Conservation (phyloP, 345 rosid genomes). For the Aethionema arabicum region DNA sequence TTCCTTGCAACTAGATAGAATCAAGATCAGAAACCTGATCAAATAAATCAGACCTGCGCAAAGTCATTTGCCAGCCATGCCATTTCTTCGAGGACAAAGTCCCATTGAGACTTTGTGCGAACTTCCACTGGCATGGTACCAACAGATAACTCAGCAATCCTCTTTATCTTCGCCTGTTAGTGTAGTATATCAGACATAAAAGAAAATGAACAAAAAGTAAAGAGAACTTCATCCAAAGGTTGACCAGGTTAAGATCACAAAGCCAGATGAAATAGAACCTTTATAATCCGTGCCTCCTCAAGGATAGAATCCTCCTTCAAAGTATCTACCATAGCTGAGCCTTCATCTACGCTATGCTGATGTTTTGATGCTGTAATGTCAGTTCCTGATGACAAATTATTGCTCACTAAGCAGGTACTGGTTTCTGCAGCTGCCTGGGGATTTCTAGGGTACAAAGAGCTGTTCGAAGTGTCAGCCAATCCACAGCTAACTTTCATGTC, state of each 20-base stretch:
- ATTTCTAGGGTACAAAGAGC: constrained; percentile 29
- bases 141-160: constrained; percentile 74
- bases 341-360: constrained; percentile 40
- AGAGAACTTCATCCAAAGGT: constrained; percentile 19
- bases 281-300: constrained; percentile 80
- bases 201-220: constrained; percentile 25
- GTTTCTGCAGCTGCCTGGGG: constrained; percentile 35
- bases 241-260: constrained; percentile 21
- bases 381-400: constrained; percentile 40
- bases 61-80: constrained; percentile 98
- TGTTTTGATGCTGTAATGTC: constrained; percentile 40
- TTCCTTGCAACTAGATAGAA: constrained; percentile 3
- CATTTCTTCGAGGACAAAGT: constrained; percentile 97
- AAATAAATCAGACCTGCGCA: constrained; percentile 70
- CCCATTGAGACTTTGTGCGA: constrained; percentile 75
- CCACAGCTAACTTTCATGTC: constrained; percentile 37
- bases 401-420: constrained; percentile 39
- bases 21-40: constrained; percentile 29
- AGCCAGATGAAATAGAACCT: constrained; percentile 50
- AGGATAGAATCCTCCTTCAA: constrained; percentile 72
- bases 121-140: constrained; percentile 46
- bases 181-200: constrained; percentile 33
- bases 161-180: constrained; percentile 78
- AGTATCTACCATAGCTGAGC: constrained; percentile 47
- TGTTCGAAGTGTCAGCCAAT: constrained; percentile 31